These are phyloP conservation scores for Litsea cubeba DNA, from an alignment of 164 flowering plant genomes.

Conservation along the genomic window DNA sequence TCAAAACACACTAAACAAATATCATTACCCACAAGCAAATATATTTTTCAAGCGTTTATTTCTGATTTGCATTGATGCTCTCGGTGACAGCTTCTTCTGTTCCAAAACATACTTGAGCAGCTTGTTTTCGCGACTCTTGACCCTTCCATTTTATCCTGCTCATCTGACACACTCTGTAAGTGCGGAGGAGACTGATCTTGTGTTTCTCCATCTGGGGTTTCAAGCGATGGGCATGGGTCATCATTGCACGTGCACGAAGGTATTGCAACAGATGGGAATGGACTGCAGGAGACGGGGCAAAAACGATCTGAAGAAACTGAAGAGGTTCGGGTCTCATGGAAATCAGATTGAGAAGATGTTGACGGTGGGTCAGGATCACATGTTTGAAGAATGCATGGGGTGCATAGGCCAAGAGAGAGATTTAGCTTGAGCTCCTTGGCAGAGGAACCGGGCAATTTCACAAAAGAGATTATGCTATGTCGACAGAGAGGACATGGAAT, in stretches of 20 bases:
- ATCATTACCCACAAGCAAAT: not conserved
- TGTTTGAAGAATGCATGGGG: constrained; percentile 87
- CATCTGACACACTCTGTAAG: constrained; percentile 35
- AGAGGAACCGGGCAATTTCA: constrained; percentile 55
- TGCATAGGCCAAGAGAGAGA: constrained; percentile 71
- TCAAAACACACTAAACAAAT: not conserved
- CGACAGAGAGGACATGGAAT: constrained; percentile 96
- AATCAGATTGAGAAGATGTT: constrained; percentile 42
- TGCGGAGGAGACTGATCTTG: constrained; percentile 48
- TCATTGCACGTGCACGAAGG: constrained; percentile 80
- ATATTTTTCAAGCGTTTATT: constrained; percentile 53
- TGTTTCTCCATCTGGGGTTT: constrained; percentile 40
- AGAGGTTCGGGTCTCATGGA: constrained; percentile 66
- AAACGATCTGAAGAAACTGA: constrained; percentile 78
- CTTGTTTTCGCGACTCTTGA: constrained; percentile 63
- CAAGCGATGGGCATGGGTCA: constrained; percentile 70
- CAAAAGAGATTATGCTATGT: constrained; percentile 63
- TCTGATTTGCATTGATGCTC: constrained; percentile 94
- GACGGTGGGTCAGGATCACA: constrained; percentile 42
- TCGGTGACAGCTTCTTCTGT: constrained; percentile 91
- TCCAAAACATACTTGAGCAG: constrained; percentile 90
- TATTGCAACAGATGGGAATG: constrained; percentile 74
- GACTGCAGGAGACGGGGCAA: constrained; percentile 89
- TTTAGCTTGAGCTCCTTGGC: constrained; percentile 50
- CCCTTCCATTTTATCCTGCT: constrained; percentile 56